Evolutionary conservation across 768 basidiomycete species (phyloP), one percentile per base, ranked within the genome.

Genomic region (Imleria badia): DNA sequence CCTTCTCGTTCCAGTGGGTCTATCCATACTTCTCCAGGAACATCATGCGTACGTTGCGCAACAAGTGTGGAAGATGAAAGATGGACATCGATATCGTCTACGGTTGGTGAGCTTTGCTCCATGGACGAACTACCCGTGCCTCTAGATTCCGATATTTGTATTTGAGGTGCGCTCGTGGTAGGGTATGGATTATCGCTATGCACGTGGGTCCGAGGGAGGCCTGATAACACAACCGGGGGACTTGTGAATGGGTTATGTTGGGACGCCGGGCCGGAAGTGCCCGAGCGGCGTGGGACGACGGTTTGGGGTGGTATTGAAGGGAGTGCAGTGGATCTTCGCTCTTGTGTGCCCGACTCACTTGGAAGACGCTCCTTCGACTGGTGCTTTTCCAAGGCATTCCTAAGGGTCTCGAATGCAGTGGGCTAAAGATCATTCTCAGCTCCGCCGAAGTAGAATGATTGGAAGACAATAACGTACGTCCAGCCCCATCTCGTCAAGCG

Each of bases 1-100:
- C 89, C 89, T 36, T 82, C 84, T 45, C 76, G 80, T 67, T 91
- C 89, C 45, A 78, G 67, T 0, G 81, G 78, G 50, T 81, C 82
- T 60, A 90, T 85, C 64, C 77, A 86, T 45, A 73, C 75, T 36
- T 78, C 77, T 36, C 80, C 83, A 0, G 81, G 81, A 5, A 82
- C 71, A 15, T 73, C 60, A 35, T 70, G 72, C 1, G 72, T 72
- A 58, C 66, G 68, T 14, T 59, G 46, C 8, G 48, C 61, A 9
- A 66, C 63, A 11, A 63, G 61, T 1, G 66, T 62, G 30, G 49
- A 44, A 23, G 54, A 51, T 3, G 61, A 62, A 8, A 51, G 55
- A 38, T 17, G 40, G 11, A 19, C 7, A 29, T 49, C 33, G 15
- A 42, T 20, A 23, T 50, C 46, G 15, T 42, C 47, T 1, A 14